A percentile compares a stretch with the other conserved stretches of the same genome.
These are phyloP conservation scores for Phyllostachys edulis DNA, from an alignment of 176 grass and related monocot genomes.

Conservation along the genomic window DNA sequence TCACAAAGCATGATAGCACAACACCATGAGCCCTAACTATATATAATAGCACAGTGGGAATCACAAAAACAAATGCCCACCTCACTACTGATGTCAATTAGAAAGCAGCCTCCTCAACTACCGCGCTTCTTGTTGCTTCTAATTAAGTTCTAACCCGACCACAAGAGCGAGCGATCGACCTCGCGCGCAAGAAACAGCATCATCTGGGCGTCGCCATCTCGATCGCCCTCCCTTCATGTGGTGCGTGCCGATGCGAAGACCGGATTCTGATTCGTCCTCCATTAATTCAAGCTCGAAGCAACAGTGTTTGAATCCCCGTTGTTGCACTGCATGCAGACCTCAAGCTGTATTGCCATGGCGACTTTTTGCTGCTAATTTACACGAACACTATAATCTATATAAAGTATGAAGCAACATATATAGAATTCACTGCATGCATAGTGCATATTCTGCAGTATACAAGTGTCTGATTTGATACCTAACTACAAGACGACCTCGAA, in stretches of 20 bases:
- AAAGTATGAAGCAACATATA: neutral
- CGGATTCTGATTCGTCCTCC: neutral
- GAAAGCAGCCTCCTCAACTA: slow-evolving; percentile 21
- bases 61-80: neutral
- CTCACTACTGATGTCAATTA: slow-evolving; percentile 23
- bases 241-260: neutral
- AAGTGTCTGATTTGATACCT: neutral
- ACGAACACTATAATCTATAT: neutral
- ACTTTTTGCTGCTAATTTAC: neutral
- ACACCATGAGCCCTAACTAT: no score
- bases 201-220: neutral
- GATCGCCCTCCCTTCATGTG: neutral
- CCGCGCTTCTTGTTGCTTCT: neutral
- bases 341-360: neutral
- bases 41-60: neutral
- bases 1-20: no score
- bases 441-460: neutral
- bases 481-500: slow-evolving; percentile 47
- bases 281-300: neutral
- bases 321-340: neutral
- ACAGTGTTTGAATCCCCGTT: neutral
- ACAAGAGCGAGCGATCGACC: neutral
- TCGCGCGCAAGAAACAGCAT: neutral
- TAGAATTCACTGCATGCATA: neutral
- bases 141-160: neutral